phyloP scores from a whole-genome alignment of 495 filamentous ascomycete species.

The Alectoria sarmentosa region DNA sequence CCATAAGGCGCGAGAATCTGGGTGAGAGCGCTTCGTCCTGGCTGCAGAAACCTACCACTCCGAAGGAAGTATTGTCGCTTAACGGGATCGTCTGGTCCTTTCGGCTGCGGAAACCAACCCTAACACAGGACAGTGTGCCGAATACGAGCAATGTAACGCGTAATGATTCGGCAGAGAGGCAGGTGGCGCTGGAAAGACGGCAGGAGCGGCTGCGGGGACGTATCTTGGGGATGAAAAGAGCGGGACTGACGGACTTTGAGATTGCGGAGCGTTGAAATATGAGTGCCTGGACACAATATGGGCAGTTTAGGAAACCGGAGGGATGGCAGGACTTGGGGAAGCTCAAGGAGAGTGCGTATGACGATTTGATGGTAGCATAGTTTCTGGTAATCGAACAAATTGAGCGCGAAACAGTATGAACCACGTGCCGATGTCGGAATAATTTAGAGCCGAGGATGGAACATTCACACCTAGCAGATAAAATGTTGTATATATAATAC shows the following conservation, averaged over 20 bases:
- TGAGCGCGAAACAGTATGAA: not conserved
- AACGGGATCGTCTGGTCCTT: not conserved
- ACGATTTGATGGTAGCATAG: not conserved
- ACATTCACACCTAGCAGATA: no score
- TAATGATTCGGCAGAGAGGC: not conserved
- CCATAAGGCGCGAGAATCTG: not conserved
- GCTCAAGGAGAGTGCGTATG: not conserved
- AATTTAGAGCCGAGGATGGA: no score
- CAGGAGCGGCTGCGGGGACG: slow-evolving; percentile 8
- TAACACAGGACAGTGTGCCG: not conserved
- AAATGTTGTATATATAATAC: not conserved
- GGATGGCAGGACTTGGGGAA: slow-evolving; percentile 3
- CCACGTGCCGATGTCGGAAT: no score
- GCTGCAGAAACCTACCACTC: not conserved
- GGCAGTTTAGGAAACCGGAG: slow-evolving; percentile 4
- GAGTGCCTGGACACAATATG: slow-evolving; percentile 12
- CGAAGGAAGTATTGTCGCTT: not conserved
- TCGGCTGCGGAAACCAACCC: not conserved
- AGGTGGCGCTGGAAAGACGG: slow-evolving; percentile 13
- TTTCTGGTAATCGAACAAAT: no score
- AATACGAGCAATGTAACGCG: not conserved
- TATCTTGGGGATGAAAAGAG: slow-evolving; percentile 15
- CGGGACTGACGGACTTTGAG: slow-evolving; percentile 9
- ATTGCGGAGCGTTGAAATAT: slow-evolving; percentile 7
- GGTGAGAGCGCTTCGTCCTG: not conserved